Evolutionary conservation across 345 rosid genomes (phyloP).

Genomic region (Citrus cavaleriei): DNA sequence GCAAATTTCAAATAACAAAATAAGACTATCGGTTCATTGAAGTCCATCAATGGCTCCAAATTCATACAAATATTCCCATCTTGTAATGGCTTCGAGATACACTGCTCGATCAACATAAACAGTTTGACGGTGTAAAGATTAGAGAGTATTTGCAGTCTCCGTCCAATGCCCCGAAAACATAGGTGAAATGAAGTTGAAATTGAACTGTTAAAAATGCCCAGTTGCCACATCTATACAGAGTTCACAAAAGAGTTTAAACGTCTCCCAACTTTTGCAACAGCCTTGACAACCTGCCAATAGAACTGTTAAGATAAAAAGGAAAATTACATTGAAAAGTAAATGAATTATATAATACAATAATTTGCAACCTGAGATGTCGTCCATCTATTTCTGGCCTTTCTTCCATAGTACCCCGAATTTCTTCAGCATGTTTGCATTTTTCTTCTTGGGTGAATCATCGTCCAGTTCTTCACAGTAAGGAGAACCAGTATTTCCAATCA

Average conservation of each 20-base stretch:
- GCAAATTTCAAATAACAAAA: neutral
- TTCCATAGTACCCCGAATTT: conserved; percentile 88
- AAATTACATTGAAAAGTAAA: neutral
- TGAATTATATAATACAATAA: neutral
- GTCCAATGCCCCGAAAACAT: neutral
- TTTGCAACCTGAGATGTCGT: neutral
- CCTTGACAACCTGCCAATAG: neutral
- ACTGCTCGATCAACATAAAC: neutral
- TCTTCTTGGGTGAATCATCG: conserved; percentile 93
- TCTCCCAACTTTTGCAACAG: neutral
- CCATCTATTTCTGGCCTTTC: conserved; percentile 67
- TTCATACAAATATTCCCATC: neutral
- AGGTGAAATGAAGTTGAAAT: neutral
- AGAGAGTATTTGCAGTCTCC: neutral
- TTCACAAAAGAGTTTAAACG: neutral
- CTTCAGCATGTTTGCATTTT: conserved; percentile 83
- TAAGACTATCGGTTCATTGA: neutral
- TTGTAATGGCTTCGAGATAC: neutral
- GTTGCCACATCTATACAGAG: conserved; percentile 8
- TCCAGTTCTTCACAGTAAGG: conserved; percentile 78
- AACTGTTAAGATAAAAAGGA: neutral
- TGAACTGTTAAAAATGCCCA: conserved; percentile 1
- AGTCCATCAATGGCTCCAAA: neutral
- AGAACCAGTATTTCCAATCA: conserved; percentile 43
- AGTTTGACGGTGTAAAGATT: neutral